Percentiles rank a stretch among this genome's conserved stretches.
Evolutionary conservation across 352 stramenopile species (phyloP).

Genomic region (Phytophthora pini): DNA sequence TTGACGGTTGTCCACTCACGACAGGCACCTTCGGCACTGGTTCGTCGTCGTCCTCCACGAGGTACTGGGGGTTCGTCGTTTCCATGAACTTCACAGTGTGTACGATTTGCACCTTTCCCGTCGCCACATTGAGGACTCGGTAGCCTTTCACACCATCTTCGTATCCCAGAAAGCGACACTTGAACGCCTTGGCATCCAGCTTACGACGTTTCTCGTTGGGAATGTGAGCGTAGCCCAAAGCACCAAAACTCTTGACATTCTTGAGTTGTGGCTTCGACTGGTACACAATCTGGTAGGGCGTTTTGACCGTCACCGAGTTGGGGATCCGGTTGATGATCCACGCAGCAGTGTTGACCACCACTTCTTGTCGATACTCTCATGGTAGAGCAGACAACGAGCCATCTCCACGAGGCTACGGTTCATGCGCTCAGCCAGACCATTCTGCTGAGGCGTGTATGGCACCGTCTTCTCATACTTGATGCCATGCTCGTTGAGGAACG

Average conservation of each 20-base stretch:
- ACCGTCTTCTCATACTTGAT: no score
- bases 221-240: slow-evolving; percentile 19
- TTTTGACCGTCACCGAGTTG: slow-evolving; percentile 6
- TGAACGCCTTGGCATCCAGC: not conserved
- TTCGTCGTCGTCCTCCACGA: no score
- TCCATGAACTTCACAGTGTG: no score
- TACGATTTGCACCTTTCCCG: no score
- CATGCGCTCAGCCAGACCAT: not conserved
- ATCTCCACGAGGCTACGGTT: not conserved
- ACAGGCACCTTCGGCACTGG: no score
- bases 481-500: no score
- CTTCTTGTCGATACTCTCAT: slow-evolving; percentile 1
- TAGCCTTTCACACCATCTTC: no score
- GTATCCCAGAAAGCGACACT: no score
- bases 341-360: not conserved
- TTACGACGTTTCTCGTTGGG: slow-evolving; percentile 1
- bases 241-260: slow-evolving; percentile 16
- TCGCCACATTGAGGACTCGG: no score
- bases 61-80: no score
- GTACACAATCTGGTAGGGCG: slow-evolving; percentile 15
- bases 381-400: slow-evolving; percentile 7
- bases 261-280: slow-evolving; percentile 1
- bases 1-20: no score
- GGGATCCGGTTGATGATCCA: slow-evolving; percentile 5
- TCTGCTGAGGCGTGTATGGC: no score